These are phyloP conservation scores for Pleurotus tuoliensis DNA, from an alignment of 768 basidiomycete species.

Conservation along the genomic window DNA sequence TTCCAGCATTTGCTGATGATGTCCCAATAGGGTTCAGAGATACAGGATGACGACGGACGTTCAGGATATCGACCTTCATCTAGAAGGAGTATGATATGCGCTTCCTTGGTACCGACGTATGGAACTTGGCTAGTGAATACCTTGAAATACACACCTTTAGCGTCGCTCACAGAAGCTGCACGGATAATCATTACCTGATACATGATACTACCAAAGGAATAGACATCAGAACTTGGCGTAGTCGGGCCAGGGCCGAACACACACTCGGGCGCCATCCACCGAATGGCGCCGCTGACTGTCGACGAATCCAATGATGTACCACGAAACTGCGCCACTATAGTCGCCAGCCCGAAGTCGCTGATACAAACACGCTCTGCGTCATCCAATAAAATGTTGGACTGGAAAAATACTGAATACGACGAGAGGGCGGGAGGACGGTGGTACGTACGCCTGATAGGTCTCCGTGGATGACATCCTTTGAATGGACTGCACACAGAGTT, in stretches of 20 bases:
- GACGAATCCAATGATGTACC: not conserved
- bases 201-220: constrained; percentile 33
- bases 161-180: too few species aligned
- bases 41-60: not conserved
- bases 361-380: not conserved
- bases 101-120: constrained; percentile 8
- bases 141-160: not conserved
- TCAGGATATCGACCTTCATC: constrained; percentile 4
- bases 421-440: too few species aligned
- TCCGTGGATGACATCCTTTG: not conserved
- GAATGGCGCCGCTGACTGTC: not conserved
- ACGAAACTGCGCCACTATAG: not conserved
- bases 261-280: constrained; percentile 4
- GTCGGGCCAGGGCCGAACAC: not conserved
- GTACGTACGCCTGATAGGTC: not conserved
- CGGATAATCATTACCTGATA: constrained; percentile 11
- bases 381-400: constrained; percentile 2
- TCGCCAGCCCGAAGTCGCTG: not conserved
- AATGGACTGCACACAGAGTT: not conserved
- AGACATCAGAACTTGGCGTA: constrained; percentile 23
- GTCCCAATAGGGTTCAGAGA: constrained; percentile 6
- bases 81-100: constrained; percentile 2
- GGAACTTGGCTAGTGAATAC: constrained; percentile 7
- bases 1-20: constrained; percentile 9
- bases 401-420: not conserved